phyloP scores from a whole-genome alignment of 192 early-diverging fungal genomes.

The Backusella tarrabulga region DNA sequence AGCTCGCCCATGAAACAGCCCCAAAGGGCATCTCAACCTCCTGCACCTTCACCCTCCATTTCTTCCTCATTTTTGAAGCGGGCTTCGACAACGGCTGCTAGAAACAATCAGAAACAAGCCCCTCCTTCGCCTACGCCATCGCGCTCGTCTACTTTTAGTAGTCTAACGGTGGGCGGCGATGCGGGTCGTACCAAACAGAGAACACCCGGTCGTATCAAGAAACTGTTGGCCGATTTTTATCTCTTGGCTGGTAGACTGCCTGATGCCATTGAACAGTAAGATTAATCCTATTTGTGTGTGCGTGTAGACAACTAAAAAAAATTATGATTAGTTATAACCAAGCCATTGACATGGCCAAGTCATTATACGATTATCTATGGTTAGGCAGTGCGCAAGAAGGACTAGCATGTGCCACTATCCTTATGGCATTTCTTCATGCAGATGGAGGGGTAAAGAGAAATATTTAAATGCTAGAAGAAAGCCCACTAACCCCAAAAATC shows the following conservation, averaged over 20 bases:
- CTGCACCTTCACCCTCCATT: neutral
- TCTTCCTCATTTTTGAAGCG: conserved; percentile 28
- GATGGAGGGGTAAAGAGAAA: conserved; percentile 9
- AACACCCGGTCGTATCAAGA: conserved; percentile 70
- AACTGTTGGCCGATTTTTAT: conserved; percentile 75
- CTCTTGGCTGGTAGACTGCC: conserved; percentile 72
- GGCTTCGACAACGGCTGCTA: conserved; percentile 5
- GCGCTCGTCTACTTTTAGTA: conserved; percentile 35
- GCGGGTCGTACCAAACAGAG: conserved; percentile 50
- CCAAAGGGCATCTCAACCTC: neutral
- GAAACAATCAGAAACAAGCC: conserved; percentile 14
- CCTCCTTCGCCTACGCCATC: conserved; percentile 47
- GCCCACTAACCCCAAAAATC: neutral
- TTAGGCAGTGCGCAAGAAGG: conserved; percentile 72
- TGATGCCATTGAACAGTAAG: conserved; percentile 65
- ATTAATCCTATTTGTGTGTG: neutral
- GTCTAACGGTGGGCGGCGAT: conserved; percentile 6
- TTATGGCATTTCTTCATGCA: conserved; percentile 54
- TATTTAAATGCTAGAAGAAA: neutral
- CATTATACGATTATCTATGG: conserved; percentile 72
- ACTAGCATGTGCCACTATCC: conserved; percentile 57
- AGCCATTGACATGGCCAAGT: conserved; percentile 68
- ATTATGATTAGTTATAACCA: conserved; percentile 49
- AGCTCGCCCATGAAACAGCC: conserved; percentile 1
- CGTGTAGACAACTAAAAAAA: no score